Percentiles rank a stretch among this genome's conserved stretches.
Evolutionary conservation across 352 stramenopile species (phyloP).

Genomic region (Pythium guiyangense): DNA sequence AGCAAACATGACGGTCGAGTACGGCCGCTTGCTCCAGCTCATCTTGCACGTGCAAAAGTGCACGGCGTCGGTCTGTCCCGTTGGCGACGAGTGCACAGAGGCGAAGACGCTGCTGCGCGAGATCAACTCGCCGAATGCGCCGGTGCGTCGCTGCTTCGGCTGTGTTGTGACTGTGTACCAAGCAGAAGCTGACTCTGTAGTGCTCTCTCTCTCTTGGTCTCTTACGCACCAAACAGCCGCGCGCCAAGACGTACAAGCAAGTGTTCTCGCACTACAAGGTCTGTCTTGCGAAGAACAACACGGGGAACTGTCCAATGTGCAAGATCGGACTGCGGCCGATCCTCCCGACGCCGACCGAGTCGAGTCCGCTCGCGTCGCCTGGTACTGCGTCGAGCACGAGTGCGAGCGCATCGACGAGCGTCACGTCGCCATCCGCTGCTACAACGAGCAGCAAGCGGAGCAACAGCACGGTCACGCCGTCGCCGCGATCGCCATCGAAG

Average conservation of each 20-base stretch:
- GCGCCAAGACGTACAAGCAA: constrained; percentile 86
- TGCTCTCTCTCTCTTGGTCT: background rate
- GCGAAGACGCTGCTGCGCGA: constrained; percentile 72
- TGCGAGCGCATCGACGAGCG: constrained; percentile 6
- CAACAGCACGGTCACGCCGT: constrained; percentile 49
- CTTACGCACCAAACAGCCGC: constrained; percentile 30
- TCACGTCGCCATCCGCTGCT: constrained; percentile 32
- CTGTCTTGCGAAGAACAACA: constrained; percentile 77
- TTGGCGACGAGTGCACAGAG: constrained; percentile 74
- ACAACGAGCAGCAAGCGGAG: constrained; percentile 39
- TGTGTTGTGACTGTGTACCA: constrained; percentile 1
- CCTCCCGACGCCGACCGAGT: constrained; percentile 19
- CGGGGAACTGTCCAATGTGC: constrained; percentile 78
- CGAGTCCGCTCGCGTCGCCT: constrained; percentile 24
- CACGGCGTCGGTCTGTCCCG: constrained; percentile 43
- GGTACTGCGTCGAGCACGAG: background rate
- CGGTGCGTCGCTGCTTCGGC: constrained; percentile 18
- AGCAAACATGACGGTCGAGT: constrained; percentile 75
- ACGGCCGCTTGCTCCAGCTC: constrained; percentile 80
- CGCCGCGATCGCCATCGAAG: constrained; percentile 72
- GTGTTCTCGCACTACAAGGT: constrained; percentile 81
- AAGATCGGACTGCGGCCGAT: constrained; percentile 75
- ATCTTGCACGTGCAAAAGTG: constrained; percentile 87
- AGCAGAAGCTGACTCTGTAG: no score
- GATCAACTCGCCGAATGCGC: constrained; percentile 63